These are phyloP conservation scores for Fusarium pilosicola DNA, from an alignment of 2,329 filamentous ascomycete species.

Conservation along the genomic window DNA sequence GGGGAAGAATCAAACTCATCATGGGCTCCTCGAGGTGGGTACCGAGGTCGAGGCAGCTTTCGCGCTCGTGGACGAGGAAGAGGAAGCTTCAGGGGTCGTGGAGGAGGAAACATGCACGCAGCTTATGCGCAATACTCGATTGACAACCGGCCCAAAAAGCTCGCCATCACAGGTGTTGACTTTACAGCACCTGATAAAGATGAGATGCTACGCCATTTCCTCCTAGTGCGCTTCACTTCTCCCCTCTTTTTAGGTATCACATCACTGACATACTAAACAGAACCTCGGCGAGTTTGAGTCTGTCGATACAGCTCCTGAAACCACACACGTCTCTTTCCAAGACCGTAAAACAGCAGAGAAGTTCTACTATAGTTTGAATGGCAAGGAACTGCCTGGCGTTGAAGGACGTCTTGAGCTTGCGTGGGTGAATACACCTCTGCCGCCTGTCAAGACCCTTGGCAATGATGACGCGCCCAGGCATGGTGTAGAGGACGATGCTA, in stretches of 20 bases:
- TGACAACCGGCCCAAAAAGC: conserved; percentile 78
- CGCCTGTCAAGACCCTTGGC: conserved; percentile 35
- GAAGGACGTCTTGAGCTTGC: conserved; percentile 70
- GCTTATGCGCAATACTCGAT: conserved; percentile 73
- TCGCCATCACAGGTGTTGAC: conserved; percentile 72
- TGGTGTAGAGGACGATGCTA: conserved; percentile 37
- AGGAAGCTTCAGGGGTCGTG: conserved; percentile 54
- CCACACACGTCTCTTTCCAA: conserved; percentile 70
- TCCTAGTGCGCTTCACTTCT: conserved; percentile 66
- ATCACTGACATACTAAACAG: conserved; percentile 48
- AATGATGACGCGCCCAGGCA: conserved; percentile 7
- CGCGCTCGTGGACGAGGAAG: conserved; percentile 47
- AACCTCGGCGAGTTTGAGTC: conserved; percentile 71
- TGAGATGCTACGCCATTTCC: conserved; percentile 75
- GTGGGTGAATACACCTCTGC: conserved; percentile 62
- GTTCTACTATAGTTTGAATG: conserved; percentile 68
- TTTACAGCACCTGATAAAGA: conserved; percentile 71
- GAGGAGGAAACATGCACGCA: conserved; percentile 60
- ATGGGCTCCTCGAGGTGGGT: conserved; percentile 44
- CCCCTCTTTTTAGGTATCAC: background rate
- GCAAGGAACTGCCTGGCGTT: conserved; percentile 69
- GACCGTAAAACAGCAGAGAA: conserved; percentile 77
- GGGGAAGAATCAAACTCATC: conserved; percentile 52
- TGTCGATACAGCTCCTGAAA: conserved; percentile 59
- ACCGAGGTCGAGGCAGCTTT: conserved; percentile 46